phyloP scores from a whole-genome alignment of 345 rosid species.

The Eucalyptus coolabah region DNA sequence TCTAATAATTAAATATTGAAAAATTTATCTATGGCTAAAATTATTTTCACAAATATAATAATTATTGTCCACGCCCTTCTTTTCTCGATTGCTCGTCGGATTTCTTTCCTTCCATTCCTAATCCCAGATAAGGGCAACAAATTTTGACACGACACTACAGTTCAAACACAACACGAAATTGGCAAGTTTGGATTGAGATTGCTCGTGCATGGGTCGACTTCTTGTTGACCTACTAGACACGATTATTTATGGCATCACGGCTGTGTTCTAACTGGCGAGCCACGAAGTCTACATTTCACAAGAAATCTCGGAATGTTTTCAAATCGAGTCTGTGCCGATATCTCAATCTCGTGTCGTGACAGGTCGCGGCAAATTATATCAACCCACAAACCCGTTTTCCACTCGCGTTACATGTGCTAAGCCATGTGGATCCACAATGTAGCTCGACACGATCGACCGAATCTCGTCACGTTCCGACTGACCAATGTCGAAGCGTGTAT shows the following conservation, averaged over 20 bases:
- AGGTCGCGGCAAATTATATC: not conserved
- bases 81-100: not conserved
- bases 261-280: accelerated
- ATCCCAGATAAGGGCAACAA: not conserved
- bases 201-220: accelerated
- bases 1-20: too few relatives aligned
- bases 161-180: not conserved
- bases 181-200: not conserved
- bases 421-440: not conserved
- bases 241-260: accelerated
- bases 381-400: not conserved
- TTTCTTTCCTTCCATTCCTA: accelerated
- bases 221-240: not conserved
- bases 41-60: too few relatives aligned
- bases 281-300: accelerated
- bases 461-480: not conserved
- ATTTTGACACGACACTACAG: not conserved
- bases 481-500: too few relatives aligned
- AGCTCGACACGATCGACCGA: not conserved
- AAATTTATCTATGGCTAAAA: too few relatives aligned
- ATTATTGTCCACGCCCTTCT: accelerated
- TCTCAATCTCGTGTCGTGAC: not conserved
- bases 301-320: not conserved
- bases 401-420: accelerated
- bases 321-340: accelerated